phyloP scores from a whole-genome alignment of 352 stramenopile genomes.

The Phytophthora boehmeriae region DNA sequence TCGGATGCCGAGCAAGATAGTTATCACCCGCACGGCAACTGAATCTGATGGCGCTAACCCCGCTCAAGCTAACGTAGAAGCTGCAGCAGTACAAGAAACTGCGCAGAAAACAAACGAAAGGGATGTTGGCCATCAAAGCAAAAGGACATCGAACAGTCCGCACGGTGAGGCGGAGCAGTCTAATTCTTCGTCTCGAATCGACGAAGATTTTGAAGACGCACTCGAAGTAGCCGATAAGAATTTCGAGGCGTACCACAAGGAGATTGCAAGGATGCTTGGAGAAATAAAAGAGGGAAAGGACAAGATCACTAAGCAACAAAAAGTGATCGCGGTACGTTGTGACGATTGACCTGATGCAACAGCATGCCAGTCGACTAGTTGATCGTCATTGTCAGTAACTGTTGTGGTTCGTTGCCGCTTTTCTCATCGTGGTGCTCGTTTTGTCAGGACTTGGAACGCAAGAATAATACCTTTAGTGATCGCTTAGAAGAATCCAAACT shows the following conservation, averaged over 20 bases:
- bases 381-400: too few species aligned
- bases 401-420: neutral
- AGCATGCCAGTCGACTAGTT: too few species aligned
- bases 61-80: neutral
- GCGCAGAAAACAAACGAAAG: conserved; percentile 6
- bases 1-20: conserved; percentile 66
- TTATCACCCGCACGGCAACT: conserved; percentile 48
- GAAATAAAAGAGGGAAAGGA: conserved; percentile 73
- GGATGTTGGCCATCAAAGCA: neutral
- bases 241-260: conserved; percentile 75
- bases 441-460: conserved; percentile 67
- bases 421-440: neutral
- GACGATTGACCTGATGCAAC: neutral
- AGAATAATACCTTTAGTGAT: conserved; percentile 63
- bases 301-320: conserved; percentile 65
- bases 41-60: conserved; percentile 21
- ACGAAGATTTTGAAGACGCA: conserved; percentile 20
- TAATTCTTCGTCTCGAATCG: conserved; percentile 11
- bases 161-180: conserved; percentile 1
- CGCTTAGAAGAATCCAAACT: conserved; percentile 74
- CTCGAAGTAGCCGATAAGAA: conserved; percentile 64
- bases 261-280: conserved; percentile 62
- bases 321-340: conserved; percentile 58
- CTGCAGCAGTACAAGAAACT: conserved; percentile 1
- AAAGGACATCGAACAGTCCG: neutral